Evolutionary conservation across 768 basidiomycete species (phyloP), one percentile per base, ranked within the genome.

Genomic region (Agaricus sinodeliciosus): DNA sequence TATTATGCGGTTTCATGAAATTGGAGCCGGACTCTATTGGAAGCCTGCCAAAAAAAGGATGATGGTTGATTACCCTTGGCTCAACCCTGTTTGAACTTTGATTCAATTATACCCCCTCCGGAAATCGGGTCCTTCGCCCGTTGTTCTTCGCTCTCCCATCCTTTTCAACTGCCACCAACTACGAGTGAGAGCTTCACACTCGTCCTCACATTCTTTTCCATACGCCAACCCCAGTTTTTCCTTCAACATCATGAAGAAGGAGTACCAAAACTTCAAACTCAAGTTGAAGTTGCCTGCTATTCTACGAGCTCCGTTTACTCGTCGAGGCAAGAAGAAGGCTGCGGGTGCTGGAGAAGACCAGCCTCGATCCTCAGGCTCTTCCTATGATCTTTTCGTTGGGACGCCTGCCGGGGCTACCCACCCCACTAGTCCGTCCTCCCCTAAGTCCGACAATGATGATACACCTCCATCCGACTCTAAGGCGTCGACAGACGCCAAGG

Each of bases 81-180:
- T 26, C 50, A 43, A 47, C 45, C 52, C 45, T 54, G 52, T 42
- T 39, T 15, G 12, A 12, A 31, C 19, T n/a, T 27, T 54, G 47
- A 54, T 31, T 54, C 18, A 31, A 42, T 54, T 47, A 54, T 41
- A 28, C 19, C 13, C 43, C 50, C 16, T 15, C 3, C 34, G 37
- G 37, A 39, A 39, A 2, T 31, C 48, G 40, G 48, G 36, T 35
- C 12, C 37, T 13, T 12, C 22, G 27, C 40, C 15, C 45, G 43
- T 45, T 7, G 8, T 18, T 53, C 42, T 4, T 25, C 37, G 15
- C 31, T 8, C 25, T 34, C 19, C 13, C 39, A 41, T 45, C 52
- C 41, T 54, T 54, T 54, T 54, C 45, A 54, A 48, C 52, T 44
- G n/a, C 31, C 11, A 13, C 52, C 52, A 54, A 54, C 52, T 54